phyloP scores from a whole-genome alignment of 2,329 filamentous ascomycete species.

The Gyromitra esculenta region DNA sequence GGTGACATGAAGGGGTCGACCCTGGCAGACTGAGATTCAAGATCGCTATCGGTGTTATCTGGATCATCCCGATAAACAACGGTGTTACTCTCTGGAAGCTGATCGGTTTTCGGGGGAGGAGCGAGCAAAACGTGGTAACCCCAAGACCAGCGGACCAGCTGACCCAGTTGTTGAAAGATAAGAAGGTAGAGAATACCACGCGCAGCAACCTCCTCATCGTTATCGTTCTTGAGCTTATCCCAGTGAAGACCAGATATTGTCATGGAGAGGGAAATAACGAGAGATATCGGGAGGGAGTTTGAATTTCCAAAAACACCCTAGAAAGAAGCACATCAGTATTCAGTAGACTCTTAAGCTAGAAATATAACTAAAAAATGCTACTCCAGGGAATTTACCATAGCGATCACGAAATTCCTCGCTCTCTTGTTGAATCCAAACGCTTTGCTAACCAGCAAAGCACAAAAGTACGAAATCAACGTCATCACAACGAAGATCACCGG shows the following conservation, averaged over 20 bases:
- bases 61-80: slow-evolving; percentile 68
- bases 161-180: slow-evolving; percentile 97
- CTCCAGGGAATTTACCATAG: slow-evolving; percentile 73
- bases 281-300: slow-evolving; percentile 94
- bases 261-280: slow-evolving; percentile 91
- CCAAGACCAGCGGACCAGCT: slow-evolving; percentile 97
- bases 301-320: slow-evolving; percentile 86
- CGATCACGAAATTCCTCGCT: slow-evolving; percentile 91
- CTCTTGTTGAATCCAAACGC: slow-evolving; percentile 83
- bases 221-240: slow-evolving; percentile 89
- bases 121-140: slow-evolving; percentile 95
- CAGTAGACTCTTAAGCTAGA: background rate
- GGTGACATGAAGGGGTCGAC: slow-evolving; percentile 55
- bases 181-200: slow-evolving; percentile 93
- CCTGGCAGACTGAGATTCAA: slow-evolving; percentile 58
- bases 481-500: slow-evolving; percentile 93
- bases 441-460: slow-evolving; percentile 75
- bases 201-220: slow-evolving; percentile 92
- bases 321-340: slow-evolving; percentile 53
- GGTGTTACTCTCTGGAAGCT: slow-evolving; percentile 64
- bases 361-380: background rate
- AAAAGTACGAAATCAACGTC: slow-evolving; percentile 83
- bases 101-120: slow-evolving; percentile 76
- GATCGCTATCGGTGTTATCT: slow-evolving; percentile 62
- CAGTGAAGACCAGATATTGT: slow-evolving; percentile 93